A percentile compares a stretch with the other conserved stretches of the same genome.
Evolutionary conservation across 371 early-diverging fungal genomes (phyloP).

Genomic region (Syncephalastrum monosporum): DNA sequence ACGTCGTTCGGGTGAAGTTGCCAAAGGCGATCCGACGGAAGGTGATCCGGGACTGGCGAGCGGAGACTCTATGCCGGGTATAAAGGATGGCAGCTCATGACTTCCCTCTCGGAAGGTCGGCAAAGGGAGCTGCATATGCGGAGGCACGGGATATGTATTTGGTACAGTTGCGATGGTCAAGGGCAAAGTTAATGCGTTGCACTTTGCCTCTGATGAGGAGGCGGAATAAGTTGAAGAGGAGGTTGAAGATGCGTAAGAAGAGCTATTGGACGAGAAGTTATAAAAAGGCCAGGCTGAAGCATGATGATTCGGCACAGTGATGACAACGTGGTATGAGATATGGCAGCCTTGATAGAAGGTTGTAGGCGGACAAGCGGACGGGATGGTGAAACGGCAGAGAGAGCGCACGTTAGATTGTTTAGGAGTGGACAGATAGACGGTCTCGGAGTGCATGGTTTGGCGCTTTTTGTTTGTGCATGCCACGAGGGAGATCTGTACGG

Average conservation of each 20-base stretch:
- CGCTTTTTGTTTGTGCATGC: conserved; percentile 15
- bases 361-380: conserved; percentile 33
- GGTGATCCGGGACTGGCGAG: conserved; percentile 25
- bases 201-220: conserved; percentile 11
- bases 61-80: conserved; percentile 32
- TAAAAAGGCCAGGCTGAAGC: conserved; percentile 9
- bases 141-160: conserved; percentile 17
- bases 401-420: conserved; percentile 26
- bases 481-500: neutral
- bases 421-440: conserved; percentile 25
- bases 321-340: conserved; percentile 28
- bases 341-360: conserved; percentile 25
- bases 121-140: conserved; percentile 28
- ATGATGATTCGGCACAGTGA: conserved; percentile 29
- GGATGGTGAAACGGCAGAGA: conserved; percentile 31
- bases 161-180: conserved; percentile 38
- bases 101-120: conserved; percentile 12
- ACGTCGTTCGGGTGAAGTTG: neutral
- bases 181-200: conserved; percentile 17
- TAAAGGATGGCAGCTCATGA: conserved; percentile 25
- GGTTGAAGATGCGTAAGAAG: conserved; percentile 2
- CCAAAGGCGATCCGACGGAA: conserved; percentile 4
- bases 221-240: conserved; percentile 5
- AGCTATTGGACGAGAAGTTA: too few relatives aligned
- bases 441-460: conserved; percentile 32